Evolutionary conservation across 2,329 filamentous ascomycete genomes (phyloP), one percentile per base, ranked within the genome.

Genomic region (Rutstroemia sp.): DNA sequence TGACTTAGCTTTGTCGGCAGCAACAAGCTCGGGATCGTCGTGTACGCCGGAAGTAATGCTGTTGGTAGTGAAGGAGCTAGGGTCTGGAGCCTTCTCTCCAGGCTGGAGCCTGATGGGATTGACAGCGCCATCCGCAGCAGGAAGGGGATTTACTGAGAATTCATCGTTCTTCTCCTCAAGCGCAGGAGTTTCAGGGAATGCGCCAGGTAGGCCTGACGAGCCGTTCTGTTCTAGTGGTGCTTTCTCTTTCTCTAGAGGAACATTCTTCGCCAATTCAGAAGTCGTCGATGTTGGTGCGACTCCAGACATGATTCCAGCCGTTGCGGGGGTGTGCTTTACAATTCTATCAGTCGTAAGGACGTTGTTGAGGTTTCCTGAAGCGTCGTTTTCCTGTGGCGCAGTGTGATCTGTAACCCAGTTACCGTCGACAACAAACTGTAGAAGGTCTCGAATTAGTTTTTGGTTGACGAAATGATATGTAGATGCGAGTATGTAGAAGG

Each of bases 401-500:
- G 84, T 83, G 66, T 86, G 83, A 73, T 96, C 92, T 71, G 85
- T 88, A 51, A 84, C 84, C 94, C 94, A 99, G 65, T 81, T 82
- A 64, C 88, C 89, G 80, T 99, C 90, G 64, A 96, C 92, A 66
- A 99, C 88, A 72, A 96, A 99, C 92, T 96, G 30, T 34, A 5
- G 12, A 34, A 34, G 7, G 21, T 23, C 9, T 21, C 19, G 21
- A 36, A 25, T 55, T 55, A 55, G 46, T 30, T 55, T 50, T 9
- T 50, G 53, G 42, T 34, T 17, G 42, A 8, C 34, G 17, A 27
- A 23, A 9, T 19, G 17, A 7, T 45, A 30, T 36, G 25, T 36
- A 21, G 2, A 42, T 8, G 23, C 34, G n/a, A 12, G 23, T 17
- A 34, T 7, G 5, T 40, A 44, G 50, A 49, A 14, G 46, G 9